Conservation (phyloP, 345 rosid genomes). For the Hypericum androsaemum region DNA sequence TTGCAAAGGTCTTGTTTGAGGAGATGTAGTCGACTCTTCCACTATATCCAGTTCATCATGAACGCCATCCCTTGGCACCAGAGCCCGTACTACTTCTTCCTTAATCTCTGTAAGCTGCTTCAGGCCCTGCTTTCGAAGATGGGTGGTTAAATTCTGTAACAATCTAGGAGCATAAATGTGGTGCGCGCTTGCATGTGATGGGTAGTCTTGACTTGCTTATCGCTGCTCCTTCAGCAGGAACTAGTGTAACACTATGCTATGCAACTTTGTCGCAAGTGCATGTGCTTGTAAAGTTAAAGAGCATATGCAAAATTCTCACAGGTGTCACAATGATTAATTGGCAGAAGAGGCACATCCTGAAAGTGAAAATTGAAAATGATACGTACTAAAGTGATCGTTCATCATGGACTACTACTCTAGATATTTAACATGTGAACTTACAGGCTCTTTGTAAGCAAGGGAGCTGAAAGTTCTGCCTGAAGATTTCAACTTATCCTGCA, state of each 20-base stretch:
- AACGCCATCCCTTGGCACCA: constrained; percentile 9
- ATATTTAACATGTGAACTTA: constrained; percentile 38
- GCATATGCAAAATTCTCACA: no score
- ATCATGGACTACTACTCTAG: background rate
- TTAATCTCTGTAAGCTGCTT: constrained; percentile 33
- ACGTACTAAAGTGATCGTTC: no score
- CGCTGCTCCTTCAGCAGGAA: no score
- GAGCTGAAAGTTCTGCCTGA: constrained; percentile 42
- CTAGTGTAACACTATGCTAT: no score
- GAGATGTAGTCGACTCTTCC: constrained; percentile 4
- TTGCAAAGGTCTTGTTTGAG: constrained; percentile 19
- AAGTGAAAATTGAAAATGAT: background rate
- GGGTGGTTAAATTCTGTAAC: background rate
- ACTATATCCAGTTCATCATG: constrained; percentile 18
- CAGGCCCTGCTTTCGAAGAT: constrained; percentile 38
- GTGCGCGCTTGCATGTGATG: no score
- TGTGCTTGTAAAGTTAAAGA: no score
- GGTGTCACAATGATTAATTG: no score
- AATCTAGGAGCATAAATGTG: background rate
- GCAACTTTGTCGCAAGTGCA: no score
- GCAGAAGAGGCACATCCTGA: background rate
- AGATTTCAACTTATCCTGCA: constrained; percentile 59
- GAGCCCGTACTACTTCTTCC: constrained; percentile 18
- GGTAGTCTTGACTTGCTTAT: background rate
- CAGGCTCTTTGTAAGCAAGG: constrained; percentile 31